A percentile compares a stretch with the other conserved stretches of the same genome.
Evolutionary conservation across 495 filamentous ascomycete genomes (phyloP).

Genomic region (Choiromyces venosus): DNA sequence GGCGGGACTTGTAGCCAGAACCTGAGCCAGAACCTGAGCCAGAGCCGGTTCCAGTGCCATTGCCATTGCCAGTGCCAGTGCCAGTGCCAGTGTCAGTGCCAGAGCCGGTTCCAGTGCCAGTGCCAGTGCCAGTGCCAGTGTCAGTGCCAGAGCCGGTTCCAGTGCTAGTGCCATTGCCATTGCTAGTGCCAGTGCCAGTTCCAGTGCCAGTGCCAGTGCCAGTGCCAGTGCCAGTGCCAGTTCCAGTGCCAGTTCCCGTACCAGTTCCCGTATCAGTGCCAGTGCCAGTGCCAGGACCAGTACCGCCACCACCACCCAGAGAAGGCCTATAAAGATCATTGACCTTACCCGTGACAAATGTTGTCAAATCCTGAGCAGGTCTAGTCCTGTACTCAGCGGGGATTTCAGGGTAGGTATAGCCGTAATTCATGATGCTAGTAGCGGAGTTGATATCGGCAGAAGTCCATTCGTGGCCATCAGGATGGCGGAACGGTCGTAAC

Average conservation of each 20-base stretch:
- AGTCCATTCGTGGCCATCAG: conserved; percentile 33
- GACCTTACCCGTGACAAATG: conserved; percentile 15
- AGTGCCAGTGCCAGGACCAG: not conserved
- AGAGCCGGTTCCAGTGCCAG: not conserved
- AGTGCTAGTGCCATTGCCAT: not conserved
- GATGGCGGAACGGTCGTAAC: conserved; percentile 42
- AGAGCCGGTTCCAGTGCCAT: not conserved
- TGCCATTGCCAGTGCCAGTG: not conserved
- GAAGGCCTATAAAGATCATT: conserved; percentile 33
- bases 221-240: not conserved
- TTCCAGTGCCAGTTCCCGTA: not conserved
- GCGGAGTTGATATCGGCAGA: conserved; percentile 32
- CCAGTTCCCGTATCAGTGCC: not conserved
- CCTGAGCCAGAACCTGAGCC: not conserved
- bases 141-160: not conserved
- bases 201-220: not conserved
- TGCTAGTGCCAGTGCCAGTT: not conserved
- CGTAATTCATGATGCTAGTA: conserved; percentile 32
- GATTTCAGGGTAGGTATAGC: conserved; percentile 42
- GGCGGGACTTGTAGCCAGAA: conserved; percentile 7
- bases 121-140: not conserved
- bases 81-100: not conserved
- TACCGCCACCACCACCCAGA: not conserved
- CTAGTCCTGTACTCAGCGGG: conserved; percentile 20
- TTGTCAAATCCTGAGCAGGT: conserved; percentile 1